These are phyloP conservation scores for Globomyces pollinis-pini DNA, from an alignment of 192 early-diverging fungal genomes.

Conservation along the genomic window DNA sequence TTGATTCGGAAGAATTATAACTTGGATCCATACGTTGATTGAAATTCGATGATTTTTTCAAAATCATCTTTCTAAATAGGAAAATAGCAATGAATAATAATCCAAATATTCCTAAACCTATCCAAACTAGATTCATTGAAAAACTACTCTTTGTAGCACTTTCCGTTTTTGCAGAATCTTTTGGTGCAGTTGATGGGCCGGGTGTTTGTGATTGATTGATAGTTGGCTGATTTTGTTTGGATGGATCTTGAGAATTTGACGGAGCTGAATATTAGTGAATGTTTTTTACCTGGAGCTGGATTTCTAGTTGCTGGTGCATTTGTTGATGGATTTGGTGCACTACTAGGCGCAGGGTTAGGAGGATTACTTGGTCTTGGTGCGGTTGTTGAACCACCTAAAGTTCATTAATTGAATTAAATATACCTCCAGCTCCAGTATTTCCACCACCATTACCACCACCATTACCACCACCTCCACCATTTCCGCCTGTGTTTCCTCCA, in stretches of 20 bases:
- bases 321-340: neutral
- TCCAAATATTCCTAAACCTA: neutral
- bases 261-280: no score
- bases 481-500: no score
- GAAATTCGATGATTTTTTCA: slow-evolving; percentile 1
- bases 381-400: no score
- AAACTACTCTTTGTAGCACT: neutral
- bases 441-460: neutral
- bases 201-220: neutral
- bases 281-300: neutral
- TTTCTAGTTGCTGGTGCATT: neutral
- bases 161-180: neutral
- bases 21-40: slow-evolving; percentile 1
- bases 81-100: neutral
- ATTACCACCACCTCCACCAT: neutral
- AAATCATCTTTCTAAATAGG: neutral
- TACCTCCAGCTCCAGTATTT: neutral
- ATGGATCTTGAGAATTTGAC: neutral
- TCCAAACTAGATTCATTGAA: neutral
- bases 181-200: neutral
- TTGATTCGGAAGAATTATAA: neutral
- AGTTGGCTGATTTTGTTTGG: neutral
- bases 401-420: no score
- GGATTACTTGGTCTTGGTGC: no score
- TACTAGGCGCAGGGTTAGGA: neutral